A percentile compares a stretch with the other conserved stretches of the same genome.
Conservation (phyloP, 2,329 filamentous ascomycete species). For the Verticillium tricorpus region DNA sequence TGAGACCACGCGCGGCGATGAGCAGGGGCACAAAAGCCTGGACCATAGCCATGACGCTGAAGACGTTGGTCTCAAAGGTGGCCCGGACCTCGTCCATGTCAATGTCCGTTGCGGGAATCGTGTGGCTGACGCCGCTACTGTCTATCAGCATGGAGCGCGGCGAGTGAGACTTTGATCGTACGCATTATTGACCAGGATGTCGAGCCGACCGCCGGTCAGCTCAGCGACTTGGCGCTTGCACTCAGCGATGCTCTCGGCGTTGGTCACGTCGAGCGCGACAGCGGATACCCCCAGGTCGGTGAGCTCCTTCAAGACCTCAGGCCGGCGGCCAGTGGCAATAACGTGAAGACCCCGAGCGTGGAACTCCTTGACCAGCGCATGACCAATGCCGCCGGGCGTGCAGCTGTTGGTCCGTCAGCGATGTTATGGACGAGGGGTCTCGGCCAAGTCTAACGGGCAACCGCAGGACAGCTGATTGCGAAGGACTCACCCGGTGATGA, state of each 20-base stretch:
- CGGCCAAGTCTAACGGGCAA: not conserved
- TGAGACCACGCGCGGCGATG: conserved; percentile 43
- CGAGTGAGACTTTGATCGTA: conserved; percentile 21
- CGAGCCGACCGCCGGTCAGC: conserved; percentile 48
- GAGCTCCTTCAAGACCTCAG: conserved; percentile 41
- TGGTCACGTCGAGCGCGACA: conserved; percentile 50
- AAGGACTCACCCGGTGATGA: conserved; percentile 43
- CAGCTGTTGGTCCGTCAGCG: conserved; percentile 36
- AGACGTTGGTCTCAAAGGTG: conserved; percentile 54
- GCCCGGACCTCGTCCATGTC: conserved; percentile 46
- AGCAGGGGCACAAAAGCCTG: conserved; percentile 45
- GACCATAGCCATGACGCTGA: conserved; percentile 52
- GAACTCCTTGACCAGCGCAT: conserved; percentile 49
- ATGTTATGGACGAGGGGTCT: not conserved
- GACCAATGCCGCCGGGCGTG: conserved; percentile 54
- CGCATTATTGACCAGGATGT: conserved; percentile 59
- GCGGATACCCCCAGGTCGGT: conserved; percentile 42
- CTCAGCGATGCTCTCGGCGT: conserved; percentile 41
- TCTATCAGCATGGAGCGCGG: not conserved
- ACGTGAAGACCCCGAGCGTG: conserved; percentile 48
- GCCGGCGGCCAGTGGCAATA: conserved; percentile 51
- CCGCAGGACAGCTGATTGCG: not conserved
- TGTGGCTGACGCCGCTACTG: conserved; percentile 44
- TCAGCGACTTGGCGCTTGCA: conserved; percentile 41
- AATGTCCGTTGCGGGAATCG: conserved; percentile 47